Evolutionary conservation across 2,329 filamentous ascomycete genomes (phyloP).

Genomic region (Talaromyces sp.): DNA sequence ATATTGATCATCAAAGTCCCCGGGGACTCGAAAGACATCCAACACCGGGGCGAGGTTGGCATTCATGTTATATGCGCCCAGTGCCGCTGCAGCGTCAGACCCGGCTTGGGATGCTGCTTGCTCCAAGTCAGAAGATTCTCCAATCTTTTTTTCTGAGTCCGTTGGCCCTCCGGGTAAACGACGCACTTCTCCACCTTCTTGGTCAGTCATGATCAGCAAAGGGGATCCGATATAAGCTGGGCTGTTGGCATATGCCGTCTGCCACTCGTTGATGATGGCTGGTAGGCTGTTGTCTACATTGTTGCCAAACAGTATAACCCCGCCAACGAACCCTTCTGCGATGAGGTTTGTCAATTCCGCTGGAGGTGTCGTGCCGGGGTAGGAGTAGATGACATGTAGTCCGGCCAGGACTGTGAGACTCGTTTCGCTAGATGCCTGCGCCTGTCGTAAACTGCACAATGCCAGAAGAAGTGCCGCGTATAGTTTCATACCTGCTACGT

Average conservation of each 20-base stretch:
- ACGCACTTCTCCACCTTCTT: conserved; percentile 31
- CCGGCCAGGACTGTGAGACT: conserved; percentile 22
- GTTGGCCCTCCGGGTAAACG: conserved; percentile 28
- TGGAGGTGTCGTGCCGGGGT: conserved; percentile 27
- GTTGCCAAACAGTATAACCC: conserved; percentile 30
- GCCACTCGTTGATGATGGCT: conserved; percentile 23
- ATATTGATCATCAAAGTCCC: conserved; percentile 27
- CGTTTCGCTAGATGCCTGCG: not conserved
- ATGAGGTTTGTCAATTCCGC: conserved; percentile 26
- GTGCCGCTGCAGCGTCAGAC: conserved; percentile 22
- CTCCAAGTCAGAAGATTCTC: conserved; percentile 21
- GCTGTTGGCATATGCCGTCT: conserved; percentile 25
- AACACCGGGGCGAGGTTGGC: conserved; percentile 29
- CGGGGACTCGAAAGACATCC: conserved; percentile 28
- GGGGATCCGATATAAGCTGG: conserved; percentile 24
- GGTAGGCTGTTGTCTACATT: conserved; percentile 29
- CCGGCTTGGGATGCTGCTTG: conserved; percentile 24
- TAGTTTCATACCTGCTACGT: not conserved
- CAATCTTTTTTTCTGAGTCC: conserved; percentile 26
- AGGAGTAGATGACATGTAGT: conserved; percentile 34
- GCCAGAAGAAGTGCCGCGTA: not conserved
- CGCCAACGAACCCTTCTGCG: conserved; percentile 29
- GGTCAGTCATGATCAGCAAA: conserved; percentile 32
- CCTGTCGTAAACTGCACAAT: not conserved
- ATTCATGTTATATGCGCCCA: conserved; percentile 24